Evolutionary conservation across 163 green algal species (phyloP), one percentile per base, ranked within the genome.

Genomic region (Trebouxiophyceae sp.): DNA sequence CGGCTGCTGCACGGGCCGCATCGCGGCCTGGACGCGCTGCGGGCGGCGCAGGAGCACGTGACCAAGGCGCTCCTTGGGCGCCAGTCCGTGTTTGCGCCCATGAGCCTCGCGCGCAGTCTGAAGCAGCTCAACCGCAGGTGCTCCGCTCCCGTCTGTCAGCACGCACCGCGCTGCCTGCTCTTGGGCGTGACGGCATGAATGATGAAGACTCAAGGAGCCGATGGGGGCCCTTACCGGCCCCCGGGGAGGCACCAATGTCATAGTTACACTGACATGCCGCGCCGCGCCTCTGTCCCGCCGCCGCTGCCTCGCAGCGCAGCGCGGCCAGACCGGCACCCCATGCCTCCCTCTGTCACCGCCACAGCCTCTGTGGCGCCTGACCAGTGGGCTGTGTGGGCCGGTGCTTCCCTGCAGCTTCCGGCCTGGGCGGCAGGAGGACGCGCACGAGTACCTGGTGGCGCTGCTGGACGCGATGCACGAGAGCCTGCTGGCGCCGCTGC

Each of bases 371-470:
- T 24, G 5, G 32, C 55, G 34, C 30, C 57, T 8, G 60, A 65
- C 66, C 29, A 44, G 24, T 60, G 45, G 58, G 60, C n/a, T n/a
- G n/a, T n/a, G n/a, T n/a, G n/a, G n/a, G n/a, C n/a, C n/a, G n/a
- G n/a, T n/a, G 56, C 5, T 33, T 31, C 22, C 8, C 20, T 75
- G 69, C 78, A 95, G 87, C 45, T 96, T 96, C 63, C 75, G 86
- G 1, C 73, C 84, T 5, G 90, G 90, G 1, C 79, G 91, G n/a
- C 92, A 98, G 77, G 93, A 97, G 75, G 93, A 98, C 76, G 84
- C 86, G 0, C 93, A 98, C 66, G 93, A 98, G 84, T 98, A 94
- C 76, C 81, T 97, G 58, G 81, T 92, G 39, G 93, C 81, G 31
- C 73, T 97, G 73, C 77, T 96, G 60, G 91, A 97, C 61, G 79